phyloP scores from a whole-genome alignment of 331 rosid genomes.

The Phaseolus coccineus region DNA sequence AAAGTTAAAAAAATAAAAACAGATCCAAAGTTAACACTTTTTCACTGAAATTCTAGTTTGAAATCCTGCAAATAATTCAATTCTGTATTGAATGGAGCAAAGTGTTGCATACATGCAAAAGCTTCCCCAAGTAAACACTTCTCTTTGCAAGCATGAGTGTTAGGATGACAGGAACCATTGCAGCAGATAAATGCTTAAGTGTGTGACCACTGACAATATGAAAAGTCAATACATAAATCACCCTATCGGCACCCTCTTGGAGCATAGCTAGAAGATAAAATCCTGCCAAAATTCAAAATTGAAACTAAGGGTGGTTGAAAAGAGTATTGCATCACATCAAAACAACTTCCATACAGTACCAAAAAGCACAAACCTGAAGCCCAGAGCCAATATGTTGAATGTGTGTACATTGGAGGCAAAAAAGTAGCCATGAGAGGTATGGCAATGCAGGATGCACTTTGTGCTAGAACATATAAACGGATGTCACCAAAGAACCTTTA shows the following conservation, averaged over 20 bases:
- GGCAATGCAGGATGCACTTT: slow-evolving; percentile 76
- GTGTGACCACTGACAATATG: slow-evolving; percentile 91
- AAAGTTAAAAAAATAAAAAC: too few relatives aligned
- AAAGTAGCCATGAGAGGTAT: slow-evolving; percentile 80
- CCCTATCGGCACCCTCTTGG: slow-evolving; percentile 77
- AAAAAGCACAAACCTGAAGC: slow-evolving; percentile 70
- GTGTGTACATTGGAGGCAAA: slow-evolving; percentile 87
- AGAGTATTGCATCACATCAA: not conserved
- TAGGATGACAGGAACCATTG: slow-evolving; percentile 75
- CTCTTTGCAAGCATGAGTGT: slow-evolving; percentile 92
- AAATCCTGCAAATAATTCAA: slow-evolving; percentile 7
- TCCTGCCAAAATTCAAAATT: slow-evolving; percentile 51
- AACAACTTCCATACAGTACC: not conserved
- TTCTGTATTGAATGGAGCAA: not conserved
- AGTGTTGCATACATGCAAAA: slow-evolving; percentile 38
- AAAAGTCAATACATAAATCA: slow-evolving; percentile 65
- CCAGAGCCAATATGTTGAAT: slow-evolving; percentile 87
- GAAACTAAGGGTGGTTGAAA: slow-evolving; percentile 29
- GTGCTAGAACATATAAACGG: slow-evolving; percentile 79
- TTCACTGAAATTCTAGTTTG: not conserved
- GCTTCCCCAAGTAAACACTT: slow-evolving; percentile 60
- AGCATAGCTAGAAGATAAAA: slow-evolving; percentile 79
- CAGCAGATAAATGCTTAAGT: slow-evolving; percentile 84
- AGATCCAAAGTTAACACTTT: not conserved
- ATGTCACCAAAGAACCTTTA: slow-evolving; percentile 82